Evolutionary conservation across 1,284 basidiomycete species (phyloP).

Genomic region (Puccinia polysora): DNA sequence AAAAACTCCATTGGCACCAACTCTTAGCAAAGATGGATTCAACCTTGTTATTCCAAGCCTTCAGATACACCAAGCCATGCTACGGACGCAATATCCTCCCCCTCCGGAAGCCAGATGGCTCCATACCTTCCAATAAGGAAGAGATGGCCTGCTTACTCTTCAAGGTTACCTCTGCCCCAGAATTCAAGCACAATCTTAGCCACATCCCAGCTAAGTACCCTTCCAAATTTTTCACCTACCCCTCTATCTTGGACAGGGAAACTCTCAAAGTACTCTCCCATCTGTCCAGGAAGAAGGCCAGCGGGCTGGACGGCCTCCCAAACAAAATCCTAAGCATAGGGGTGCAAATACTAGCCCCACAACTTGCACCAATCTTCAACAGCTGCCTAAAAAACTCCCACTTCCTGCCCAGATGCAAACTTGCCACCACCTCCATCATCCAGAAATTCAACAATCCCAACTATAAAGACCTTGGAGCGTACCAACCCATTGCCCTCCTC

Average conservation of each 20-base stretch:
- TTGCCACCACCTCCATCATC: background rate
- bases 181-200: background rate
- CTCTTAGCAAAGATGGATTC: background rate
- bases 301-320: background rate
- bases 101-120: background rate
- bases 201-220: background rate
- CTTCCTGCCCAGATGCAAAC: background rate
- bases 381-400: background rate
- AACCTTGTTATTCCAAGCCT: background rate
- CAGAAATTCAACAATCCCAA: background rate
- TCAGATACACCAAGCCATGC: background rate
- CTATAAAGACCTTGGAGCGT: background rate
- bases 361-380: background rate
- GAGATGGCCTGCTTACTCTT: background rate
- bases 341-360: background rate
- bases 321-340: background rate
- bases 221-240: background rate
- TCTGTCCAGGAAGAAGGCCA: background rate
- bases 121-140: background rate
- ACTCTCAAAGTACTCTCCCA: background rate
- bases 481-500: slow-evolving; percentile 5
- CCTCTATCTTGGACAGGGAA: background rate
- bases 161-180: background rate
- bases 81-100: background rate
- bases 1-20: background rate